Evolutionary conservation across 2,329 filamentous ascomycete genomes (phyloP), one percentile per base, ranked within the genome.

Genomic region (Seiridium cupressi): DNA sequence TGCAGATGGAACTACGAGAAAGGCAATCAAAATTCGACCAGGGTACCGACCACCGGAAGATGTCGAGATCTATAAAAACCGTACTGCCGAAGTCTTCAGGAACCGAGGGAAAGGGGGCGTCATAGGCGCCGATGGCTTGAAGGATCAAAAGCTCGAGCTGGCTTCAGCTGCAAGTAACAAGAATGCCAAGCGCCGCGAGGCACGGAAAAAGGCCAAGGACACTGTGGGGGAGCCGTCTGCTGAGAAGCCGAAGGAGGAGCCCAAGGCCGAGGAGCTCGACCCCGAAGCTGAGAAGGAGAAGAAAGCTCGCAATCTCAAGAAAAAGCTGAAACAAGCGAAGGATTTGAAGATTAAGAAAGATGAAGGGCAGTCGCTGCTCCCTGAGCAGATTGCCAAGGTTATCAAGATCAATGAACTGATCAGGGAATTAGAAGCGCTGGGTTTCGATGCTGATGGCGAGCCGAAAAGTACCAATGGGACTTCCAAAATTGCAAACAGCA

Each of bases 371-470:
- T 83, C 86, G 4, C 77, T 99, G 62, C 81, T 98, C 34, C 94
- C 93, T 0, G 95, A 99, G 78, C 95, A 99, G 78, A 89, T 98
- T 64, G 93, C 94, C 68, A 99, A 99, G 79, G 92, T 99, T 59
- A 96, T 97, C 74, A 96, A 95, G 76, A 97, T 99, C 73, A 92
- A 92, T 64, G 95, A 99, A 78, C 83, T 99, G 55, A 88, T 97
- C 60, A 86, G 93, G 10, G 93, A 98, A 73, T 78, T 99, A 59
- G 91, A 96, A 68, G 84, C 85, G 2, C 81, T 99, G 35, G 94
- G 94, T 0, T 92, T 98, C 64, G 90, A 96, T 73, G 77, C 85
- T 1, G 90, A 96, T 8, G 92, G 89, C 3, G 90, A 93, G 64
- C 76, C 77, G 1, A 81, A 80, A 53, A 38, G 60, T 35, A 42